Percentiles rank a stretch among this genome's conserved stretches.
Evolutionary conservation across 495 filamentous ascomycete genomes (phyloP).

Genomic region (Penicillium angulare): DNA sequence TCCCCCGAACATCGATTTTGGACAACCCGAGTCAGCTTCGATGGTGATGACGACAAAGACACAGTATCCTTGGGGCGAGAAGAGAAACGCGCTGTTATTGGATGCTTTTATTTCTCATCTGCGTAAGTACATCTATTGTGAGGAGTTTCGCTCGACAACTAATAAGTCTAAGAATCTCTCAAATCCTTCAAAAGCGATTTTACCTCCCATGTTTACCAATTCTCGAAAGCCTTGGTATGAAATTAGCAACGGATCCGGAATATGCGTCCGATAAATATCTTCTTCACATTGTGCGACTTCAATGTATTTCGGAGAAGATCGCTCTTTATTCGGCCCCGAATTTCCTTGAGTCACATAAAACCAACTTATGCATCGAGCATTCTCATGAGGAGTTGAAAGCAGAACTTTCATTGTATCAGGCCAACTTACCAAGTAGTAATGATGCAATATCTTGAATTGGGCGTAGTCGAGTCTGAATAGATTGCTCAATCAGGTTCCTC

Average conservation of each 20-base stretch:
- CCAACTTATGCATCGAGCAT: neutral
- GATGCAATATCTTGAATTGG: too few species aligned
- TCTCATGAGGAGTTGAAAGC: neutral
- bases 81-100: constrained; percentile 19
- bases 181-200: constrained; percentile 17
- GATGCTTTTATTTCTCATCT: constrained; percentile 23
- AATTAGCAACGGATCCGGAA: constrained; percentile 7
- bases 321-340: constrained; percentile 1
- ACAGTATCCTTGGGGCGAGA: constrained; percentile 9
- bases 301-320: constrained; percentile 18
- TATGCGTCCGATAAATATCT: constrained; percentile 14
- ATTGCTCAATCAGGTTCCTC: too few species aligned
- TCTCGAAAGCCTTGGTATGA: constrained; percentile 13
- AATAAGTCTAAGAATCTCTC: constrained; percentile 6
- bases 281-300: constrained; percentile 17
- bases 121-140: constrained; percentile 1
- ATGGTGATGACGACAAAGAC: neutral
- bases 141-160: neutral
- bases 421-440: neutral
- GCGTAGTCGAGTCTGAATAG: too few species aligned
- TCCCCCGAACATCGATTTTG: constrained; percentile 12
- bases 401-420: neutral
- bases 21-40: neutral
- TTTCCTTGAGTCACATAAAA: neutral
- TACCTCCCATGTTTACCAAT: constrained; percentile 10